phyloP scores from a whole-genome alignment of 441 rosid genomes.

The California macrophylla region DNA sequence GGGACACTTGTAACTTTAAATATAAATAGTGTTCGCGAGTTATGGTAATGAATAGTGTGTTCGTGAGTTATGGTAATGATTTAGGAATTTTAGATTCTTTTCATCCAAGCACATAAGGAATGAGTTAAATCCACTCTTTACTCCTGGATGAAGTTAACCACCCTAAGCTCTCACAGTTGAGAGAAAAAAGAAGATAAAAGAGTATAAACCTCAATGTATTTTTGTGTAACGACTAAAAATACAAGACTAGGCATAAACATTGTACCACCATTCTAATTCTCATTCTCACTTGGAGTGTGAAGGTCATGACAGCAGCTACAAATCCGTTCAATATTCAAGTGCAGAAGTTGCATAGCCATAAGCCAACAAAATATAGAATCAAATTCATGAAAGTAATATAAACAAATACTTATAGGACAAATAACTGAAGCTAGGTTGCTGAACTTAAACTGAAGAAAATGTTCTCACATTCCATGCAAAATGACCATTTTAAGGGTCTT shows the following conservation, averaged over 20 bases:
- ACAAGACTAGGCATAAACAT: too few relatives aligned
- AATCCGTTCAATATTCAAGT: too few relatives aligned
- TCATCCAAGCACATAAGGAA: not conserved
- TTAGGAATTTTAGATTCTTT: not conserved
- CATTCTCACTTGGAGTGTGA: too few relatives aligned
- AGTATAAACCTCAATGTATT: too few relatives aligned
- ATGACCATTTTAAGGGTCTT: not conserved
- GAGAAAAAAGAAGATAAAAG: not conserved
- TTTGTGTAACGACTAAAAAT: too few relatives aligned
- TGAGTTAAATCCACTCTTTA: not conserved
- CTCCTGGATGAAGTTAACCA: not conserved
- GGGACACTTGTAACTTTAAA: not conserved
- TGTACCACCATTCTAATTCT: too few relatives aligned
- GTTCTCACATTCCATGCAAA: not conserved
- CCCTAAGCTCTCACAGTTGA: not conserved
- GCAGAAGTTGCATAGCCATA: not conserved
- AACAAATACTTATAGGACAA: not conserved
- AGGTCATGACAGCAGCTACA: too few relatives aligned
- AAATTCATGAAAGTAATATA: not conserved
- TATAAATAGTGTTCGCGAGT: too few relatives aligned
- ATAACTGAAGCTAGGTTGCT: too few relatives aligned
- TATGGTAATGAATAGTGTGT: not conserved
- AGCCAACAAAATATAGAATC: not conserved
- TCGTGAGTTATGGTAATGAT: not conserved
- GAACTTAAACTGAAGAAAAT: not conserved